Conservation (phyloP, 2,329 filamentous ascomycete genomes). For the Cephalotrichum gorgonifer region DNA sequence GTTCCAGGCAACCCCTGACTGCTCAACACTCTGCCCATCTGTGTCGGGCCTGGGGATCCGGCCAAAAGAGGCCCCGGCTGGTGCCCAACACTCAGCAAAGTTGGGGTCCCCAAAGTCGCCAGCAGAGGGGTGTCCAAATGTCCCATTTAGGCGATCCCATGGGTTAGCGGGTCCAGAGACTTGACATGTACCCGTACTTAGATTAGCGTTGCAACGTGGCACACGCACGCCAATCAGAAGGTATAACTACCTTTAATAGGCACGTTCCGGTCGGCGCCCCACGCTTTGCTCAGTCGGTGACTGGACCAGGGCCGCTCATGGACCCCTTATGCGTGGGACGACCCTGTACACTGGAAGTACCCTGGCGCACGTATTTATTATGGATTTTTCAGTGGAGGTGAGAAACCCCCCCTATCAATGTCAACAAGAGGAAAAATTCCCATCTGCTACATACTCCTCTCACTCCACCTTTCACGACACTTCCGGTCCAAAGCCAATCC, state of each 20-base stretch:
- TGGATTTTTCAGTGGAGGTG: not conserved
- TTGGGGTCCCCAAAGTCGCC: too few species aligned
- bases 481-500: constrained; percentile 5
- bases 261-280: not conserved
- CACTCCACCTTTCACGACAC: constrained; percentile 5
- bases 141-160: too few species aligned
- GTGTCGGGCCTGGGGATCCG: not conserved
- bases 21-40: not conserved
- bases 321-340: not conserved
- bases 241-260: not conserved
- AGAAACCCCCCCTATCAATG: constrained; percentile 4
- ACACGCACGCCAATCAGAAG: not conserved
- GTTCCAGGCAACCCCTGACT: too few species aligned
- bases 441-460: constrained; percentile 4
- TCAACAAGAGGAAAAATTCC: constrained; percentile 6
- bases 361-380: not conserved
- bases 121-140: too few species aligned
- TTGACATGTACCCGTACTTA: not conserved
- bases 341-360: not conserved
- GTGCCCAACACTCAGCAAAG: not conserved
- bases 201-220: not conserved
- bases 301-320: not conserved
- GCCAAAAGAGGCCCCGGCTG: not conserved
- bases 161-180: too few species aligned
- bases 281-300: not conserved